Conservation (phyloP, 2,329 filamentous ascomycete species). For the Zymoseptoria pseudotritici region DNA sequence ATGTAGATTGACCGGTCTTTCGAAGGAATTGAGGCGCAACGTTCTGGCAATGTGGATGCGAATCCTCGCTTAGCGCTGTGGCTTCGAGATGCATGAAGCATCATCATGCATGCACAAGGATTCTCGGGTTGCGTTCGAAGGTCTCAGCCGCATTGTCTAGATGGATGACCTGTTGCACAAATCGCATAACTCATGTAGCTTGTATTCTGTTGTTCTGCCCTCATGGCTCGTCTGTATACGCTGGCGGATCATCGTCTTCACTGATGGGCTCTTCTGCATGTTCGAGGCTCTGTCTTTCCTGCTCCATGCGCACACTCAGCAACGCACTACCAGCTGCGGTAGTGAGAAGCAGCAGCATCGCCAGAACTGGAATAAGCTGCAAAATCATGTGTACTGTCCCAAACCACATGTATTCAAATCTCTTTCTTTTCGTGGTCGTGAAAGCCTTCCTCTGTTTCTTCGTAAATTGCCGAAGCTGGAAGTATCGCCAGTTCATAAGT, state of each 20-base stretch:
- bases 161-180: not conserved
- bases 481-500: slow-evolving; percentile 86
- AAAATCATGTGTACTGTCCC: slow-evolving; percentile 76
- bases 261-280: slow-evolving; percentile 5
- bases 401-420: slow-evolving; percentile 89
- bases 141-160: not conserved
- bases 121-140: not conserved
- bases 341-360: slow-evolving; percentile 91
- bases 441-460: slow-evolving; percentile 67
- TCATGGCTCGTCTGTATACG: slow-evolving; percentile 25
- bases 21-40: not conserved
- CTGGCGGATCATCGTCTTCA: slow-evolving; percentile 19
- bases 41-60: not conserved
- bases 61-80: not conserved
- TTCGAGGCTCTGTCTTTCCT: slow-evolving; percentile 31
- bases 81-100: not conserved
- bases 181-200: not conserved
- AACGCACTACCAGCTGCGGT: slow-evolving; percentile 77
- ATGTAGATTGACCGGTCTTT: not conserved
- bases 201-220: not conserved
- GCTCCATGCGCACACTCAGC: slow-evolving; percentile 76
- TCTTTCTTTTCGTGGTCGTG: slow-evolving; percentile 52
- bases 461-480: slow-evolving; percentile 65
- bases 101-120: not conserved
- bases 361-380: slow-evolving; percentile 80